Evolutionary conservation across 371 early-diverging fungal species (phyloP), one percentile per base, ranked within the genome.

Genomic region (Dichotomocladium elegans): DNA sequence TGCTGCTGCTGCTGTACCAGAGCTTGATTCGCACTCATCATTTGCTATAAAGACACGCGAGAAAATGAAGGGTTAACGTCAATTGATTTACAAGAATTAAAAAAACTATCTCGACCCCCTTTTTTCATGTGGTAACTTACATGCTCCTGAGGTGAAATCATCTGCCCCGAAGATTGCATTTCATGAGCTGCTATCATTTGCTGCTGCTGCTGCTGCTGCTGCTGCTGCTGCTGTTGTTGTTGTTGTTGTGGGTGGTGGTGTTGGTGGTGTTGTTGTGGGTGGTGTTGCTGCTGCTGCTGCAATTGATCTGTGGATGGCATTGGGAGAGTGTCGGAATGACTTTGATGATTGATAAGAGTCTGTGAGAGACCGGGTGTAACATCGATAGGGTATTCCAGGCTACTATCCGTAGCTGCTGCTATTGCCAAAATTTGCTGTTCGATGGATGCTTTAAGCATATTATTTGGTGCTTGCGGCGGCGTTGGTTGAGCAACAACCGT

Each of bases 261-360:
- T 15, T 12, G 29, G 33, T 33, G 21, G 42, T 21, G 19, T 25
- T 5, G 30, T 22, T 30, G 11, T 22, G 8, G 28, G 30, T 15
- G 31, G 29, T 22, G 29, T 19, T 51, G 45, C 3, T 12, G 26
- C 46, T 29, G 22, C 46, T 52, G 29, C 11, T 52, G 25, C 0
- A 43, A 33, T 17, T 52, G 41, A 30, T 50, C 37, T 21, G 37
- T 31, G 34, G 45, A 2, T 44, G 29, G 28, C 27, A 44, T 44
- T n/a, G 45, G 8, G 28, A 44, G n/a, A n/a, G n/a, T n/a, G n/a
- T n/a, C n/a, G n/a, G n/a, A 14, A 48, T 31, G 35, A 33, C 24
- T 35, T 48, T 28, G 49, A 34, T 48, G 49, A 31, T 35, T 35
- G 35, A 48, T 35, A 48, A 48, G 49, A 33, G 26, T 31, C n/a